Base-by-base conservation (phyloP, 805 yeast species). In the Wickerhamiella vanderwaltii region DNA sequence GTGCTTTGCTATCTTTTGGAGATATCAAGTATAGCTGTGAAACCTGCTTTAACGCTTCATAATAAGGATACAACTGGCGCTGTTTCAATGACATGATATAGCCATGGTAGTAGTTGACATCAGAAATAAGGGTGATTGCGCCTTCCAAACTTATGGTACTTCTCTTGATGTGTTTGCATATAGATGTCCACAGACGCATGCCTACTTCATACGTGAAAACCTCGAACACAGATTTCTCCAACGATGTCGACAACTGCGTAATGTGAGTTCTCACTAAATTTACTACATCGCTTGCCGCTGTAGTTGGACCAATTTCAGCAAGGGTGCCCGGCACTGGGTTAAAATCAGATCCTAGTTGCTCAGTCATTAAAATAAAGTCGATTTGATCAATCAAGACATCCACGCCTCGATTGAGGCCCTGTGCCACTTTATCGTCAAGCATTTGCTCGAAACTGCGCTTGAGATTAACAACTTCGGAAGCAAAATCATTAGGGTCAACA, bases 121-220 rank as follows among this genome's bases (percentile, higher is more conserved):
- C 98, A 15, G 82, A 71, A 19, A 86, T 85, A 43, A 88, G 68
- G 39, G 73, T 75, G 19, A 85, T 71, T 0, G 96, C 94, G 2
- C 98, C 97, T 9, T 70, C 71, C 2, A 76, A 77, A 3, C 93
- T 81, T 1, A 88, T 73, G 0, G 77, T 23, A 18, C 19, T 75
- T 38, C 72, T 68, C 51, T 86, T 84, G 43, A 91, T 67, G 44
- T 81, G 73, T 55, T 84, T 86, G 31, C 84, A 81, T 22, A 91
- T 63, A 1, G 77, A 67, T 29, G 72, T 76, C 54, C 84, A 85
- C 46, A 91, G 78, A 32, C 97, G 60, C 57, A 85, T 83, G 0
- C 95, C 95, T 25, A 88, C 77, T 54, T 91, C 98, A 55, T 87
- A 94, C 52, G 87, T 91, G 55, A 86, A 91, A 0, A 88, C 93